Evolutionary conservation across 2,329 filamentous ascomycete species (phyloP).

Genomic region (Aspergillus caelatus): DNA sequence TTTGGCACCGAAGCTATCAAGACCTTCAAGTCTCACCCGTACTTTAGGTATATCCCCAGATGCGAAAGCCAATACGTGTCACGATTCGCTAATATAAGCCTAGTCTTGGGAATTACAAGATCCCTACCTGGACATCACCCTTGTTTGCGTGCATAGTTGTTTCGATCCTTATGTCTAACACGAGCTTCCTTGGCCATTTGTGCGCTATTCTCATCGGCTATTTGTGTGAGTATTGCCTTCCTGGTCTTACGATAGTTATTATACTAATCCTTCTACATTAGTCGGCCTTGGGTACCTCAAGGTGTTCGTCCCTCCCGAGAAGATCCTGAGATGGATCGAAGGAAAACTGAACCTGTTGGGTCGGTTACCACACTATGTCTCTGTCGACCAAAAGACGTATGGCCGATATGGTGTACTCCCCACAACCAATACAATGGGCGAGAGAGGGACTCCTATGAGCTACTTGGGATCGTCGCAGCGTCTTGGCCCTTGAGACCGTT

Average conservation of each 20-base stretch:
- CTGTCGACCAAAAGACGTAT: conserved; percentile 93
- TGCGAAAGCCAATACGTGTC: neutral
- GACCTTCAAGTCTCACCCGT: conserved; percentile 78
- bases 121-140: conserved; percentile 91
- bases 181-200: conserved; percentile 83
- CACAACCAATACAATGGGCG: conserved; percentile 43
- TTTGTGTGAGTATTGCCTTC: conserved; percentile 63
- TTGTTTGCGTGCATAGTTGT: conserved; percentile 75
- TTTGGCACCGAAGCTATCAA: conserved; percentile 83
- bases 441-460: conserved; percentile 54
- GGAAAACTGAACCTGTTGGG: conserved; percentile 82
- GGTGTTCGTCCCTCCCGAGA: conserved; percentile 86
- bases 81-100: conserved; percentile 23
- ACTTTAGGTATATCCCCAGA: conserved; percentile 59
- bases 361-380: conserved; percentile 86
- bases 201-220: conserved; percentile 85
- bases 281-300: conserved; percentile 87
- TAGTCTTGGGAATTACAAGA: conserved; percentile 64
- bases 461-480: conserved; percentile 67
- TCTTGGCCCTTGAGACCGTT: conserved; percentile 63
- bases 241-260: neutral
- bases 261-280: conserved; percentile 37
- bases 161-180: conserved; percentile 75
- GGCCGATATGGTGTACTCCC: conserved; percentile 89
- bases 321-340: conserved; percentile 84